Evolutionary conservation across 306 rosid genomes (phyloP).

Genomic region (Casuarina glauca): DNA sequence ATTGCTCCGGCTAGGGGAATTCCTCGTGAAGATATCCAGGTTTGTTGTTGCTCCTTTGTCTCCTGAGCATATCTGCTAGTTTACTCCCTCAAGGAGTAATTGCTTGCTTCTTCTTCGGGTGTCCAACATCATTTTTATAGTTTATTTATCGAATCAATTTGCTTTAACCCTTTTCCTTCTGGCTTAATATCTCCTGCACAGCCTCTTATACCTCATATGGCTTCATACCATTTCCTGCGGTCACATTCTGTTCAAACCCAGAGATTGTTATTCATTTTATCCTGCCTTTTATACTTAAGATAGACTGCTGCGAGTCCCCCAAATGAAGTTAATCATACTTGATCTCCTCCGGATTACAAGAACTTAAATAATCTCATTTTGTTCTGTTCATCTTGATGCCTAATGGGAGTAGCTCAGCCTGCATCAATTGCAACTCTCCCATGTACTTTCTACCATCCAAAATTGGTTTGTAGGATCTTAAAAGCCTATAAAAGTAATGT

Average conservation of each 20-base stretch:
- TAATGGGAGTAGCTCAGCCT: neutral
- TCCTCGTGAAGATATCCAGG: slow-evolving; percentile 91
- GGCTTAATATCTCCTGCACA: neutral
- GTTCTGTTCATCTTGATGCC: neutral
- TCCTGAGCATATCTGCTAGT: neutral
- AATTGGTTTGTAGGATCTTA: neutral
- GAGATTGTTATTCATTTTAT: neutral
- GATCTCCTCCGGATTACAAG: neutral
- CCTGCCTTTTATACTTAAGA: neutral
- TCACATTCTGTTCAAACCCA: neutral
- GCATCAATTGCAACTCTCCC: neutral
- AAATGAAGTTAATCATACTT: neutral
- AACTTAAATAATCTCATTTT: neutral
- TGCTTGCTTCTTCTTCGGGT: neutral
- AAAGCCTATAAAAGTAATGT: neutral
- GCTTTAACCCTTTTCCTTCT: neutral
- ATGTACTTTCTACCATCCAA: neutral
- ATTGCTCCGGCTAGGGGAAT: slow-evolving; percentile 86
- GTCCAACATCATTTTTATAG: neutral
- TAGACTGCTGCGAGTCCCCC: neutral
- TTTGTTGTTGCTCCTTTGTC: slow-evolving; percentile 21
- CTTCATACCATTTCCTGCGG: neutral
- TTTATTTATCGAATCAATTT: neutral
- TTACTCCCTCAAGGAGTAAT: neutral
- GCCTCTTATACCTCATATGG: neutral